Base-by-base conservation (phyloP, 2,329 filamentous ascomycete species). In the Thermothelomyces thermophilus region DNA sequence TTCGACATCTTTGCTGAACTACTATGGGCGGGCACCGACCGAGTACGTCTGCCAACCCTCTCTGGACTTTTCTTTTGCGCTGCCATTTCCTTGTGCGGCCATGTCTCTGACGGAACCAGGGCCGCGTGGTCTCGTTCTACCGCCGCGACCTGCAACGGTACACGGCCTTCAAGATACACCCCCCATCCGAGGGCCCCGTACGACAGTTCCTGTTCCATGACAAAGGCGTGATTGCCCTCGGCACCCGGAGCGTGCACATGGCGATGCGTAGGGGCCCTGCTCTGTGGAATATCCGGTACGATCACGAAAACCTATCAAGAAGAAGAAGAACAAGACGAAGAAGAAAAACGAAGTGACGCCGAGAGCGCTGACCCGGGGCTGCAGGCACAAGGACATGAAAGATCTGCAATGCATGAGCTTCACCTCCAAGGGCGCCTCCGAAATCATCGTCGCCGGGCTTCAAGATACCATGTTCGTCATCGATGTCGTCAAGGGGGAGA, bases 401-500 rank as follows among this genome's bases (percentile, higher is more conserved):
- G 88, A 96, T 63, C 72, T 98, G 56, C 82, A 83, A 60, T 97
- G 93, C 68, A 97, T 97, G 90, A 91, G 86, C 65, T 96, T 95
- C 64, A 94, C 89, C 1, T 90, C 87, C 24, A 90, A 90, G 63
- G 86, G 86, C 8, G 87, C 86, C 22, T 79, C 80, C 13, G 86
- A 95, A 63, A 84, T 98, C 50, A 73, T 98, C 17, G 87, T 91
- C 30, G 93, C 90, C 41, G 93, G 93, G 41, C 80, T 84, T 58
- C 93, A 98, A 68, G 79, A 85, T 48, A 79, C 78, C 43, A 95
- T 98, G 86, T 86, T 95, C 64, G 83, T 82, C 17, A 76, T 85
- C 55, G 81, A 84, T 64, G 74, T 82, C 42, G 74, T 75, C 62
- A 89, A 87, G 68, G 87, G 87, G 30, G 78, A 81, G 55, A 76